Conservation (phyloP, 768 basidiomycete species). For the Floccularia luteovirens region DNA sequence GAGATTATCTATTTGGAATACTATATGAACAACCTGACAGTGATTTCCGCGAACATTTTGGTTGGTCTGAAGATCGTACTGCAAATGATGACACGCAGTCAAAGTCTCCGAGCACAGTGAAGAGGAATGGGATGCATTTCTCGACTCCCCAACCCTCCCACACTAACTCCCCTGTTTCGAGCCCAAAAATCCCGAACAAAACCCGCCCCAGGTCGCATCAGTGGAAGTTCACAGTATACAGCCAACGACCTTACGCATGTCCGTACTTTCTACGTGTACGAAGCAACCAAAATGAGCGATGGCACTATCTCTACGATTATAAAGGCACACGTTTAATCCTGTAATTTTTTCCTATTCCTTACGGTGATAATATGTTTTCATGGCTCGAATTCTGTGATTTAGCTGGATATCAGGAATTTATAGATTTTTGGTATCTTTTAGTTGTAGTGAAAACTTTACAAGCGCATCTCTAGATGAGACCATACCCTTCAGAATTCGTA, state of each 20-base stretch:
- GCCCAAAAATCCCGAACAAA: background rate
- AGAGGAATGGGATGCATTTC: too few relatives aligned
- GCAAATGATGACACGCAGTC: slow-evolving; percentile 1
- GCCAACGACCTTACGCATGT: slow-evolving; percentile 39
- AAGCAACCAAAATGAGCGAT: slow-evolving; percentile 36
- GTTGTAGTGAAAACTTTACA: too few relatives aligned
- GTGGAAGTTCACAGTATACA: too few relatives aligned
- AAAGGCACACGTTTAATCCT: too few relatives aligned
- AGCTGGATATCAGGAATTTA: background rate
- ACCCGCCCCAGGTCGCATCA: too few relatives aligned
- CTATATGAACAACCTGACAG: slow-evolving; percentile 8
- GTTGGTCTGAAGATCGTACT: slow-evolving; percentile 10
- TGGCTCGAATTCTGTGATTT: background rate
- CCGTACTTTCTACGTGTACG: slow-evolving; percentile 44
- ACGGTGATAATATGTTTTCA: slow-evolving; percentile 12
- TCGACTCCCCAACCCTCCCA: too few relatives aligned
- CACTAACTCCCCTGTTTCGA: background rate
- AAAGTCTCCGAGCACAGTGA: slow-evolving; percentile 6
- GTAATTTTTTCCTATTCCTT: too few relatives aligned
- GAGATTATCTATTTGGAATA: background rate
- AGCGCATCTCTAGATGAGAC: too few relatives aligned
- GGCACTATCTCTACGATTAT: too few relatives aligned
- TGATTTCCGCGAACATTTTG: slow-evolving; percentile 17
- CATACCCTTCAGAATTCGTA: too few relatives aligned
- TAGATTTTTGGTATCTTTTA: too few relatives aligned